These are phyloP conservation scores for Eucalyptus pauciflora DNA, from an alignment of 345 rosid genomes.

Conservation along the genomic window DNA sequence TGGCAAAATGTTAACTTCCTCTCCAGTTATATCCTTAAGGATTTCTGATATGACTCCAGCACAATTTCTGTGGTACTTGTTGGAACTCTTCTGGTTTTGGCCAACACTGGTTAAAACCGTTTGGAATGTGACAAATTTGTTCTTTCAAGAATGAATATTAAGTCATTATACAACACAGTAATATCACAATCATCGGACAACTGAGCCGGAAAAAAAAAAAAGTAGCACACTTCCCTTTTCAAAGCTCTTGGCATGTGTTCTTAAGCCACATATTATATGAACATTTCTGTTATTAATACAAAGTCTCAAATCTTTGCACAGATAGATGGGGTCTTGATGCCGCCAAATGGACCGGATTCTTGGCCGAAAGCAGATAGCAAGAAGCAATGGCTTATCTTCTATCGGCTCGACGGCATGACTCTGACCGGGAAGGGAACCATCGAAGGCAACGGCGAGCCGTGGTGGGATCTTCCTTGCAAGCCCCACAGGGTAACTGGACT, in stretches of 20 bases:
- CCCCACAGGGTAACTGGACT: constrained; percentile 67
- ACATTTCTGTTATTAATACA: not conserved
- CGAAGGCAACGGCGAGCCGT: constrained; percentile 91
- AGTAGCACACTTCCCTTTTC: not conserved
- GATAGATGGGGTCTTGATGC: constrained; percentile 81
- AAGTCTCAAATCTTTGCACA: not conserved
- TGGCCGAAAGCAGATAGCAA: constrained; percentile 77
- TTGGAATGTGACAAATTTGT: not conserved
- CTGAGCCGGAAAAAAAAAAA: not conserved
- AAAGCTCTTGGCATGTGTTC: not conserved
- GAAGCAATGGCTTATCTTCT: constrained; percentile 90
- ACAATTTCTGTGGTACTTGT: not conserved
- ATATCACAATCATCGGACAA: not conserved
- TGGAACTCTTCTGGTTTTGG: not conserved
- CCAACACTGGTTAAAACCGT: not conserved
- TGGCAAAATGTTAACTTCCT: not conserved
- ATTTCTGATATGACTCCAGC: not conserved
- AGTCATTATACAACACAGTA: not conserved
- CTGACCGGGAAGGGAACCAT: constrained; percentile 73
- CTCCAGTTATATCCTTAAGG: not conserved
- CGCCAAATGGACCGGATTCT: constrained; percentile 82
- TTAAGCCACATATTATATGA: not conserved
- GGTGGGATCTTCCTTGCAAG: constrained; percentile 99
- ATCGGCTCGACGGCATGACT: constrained; percentile 48
- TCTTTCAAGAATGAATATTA: not conserved